Conservation (phyloP, 2,329 filamentous ascomycete species). For the Arthrobotrys conoides region DNA sequence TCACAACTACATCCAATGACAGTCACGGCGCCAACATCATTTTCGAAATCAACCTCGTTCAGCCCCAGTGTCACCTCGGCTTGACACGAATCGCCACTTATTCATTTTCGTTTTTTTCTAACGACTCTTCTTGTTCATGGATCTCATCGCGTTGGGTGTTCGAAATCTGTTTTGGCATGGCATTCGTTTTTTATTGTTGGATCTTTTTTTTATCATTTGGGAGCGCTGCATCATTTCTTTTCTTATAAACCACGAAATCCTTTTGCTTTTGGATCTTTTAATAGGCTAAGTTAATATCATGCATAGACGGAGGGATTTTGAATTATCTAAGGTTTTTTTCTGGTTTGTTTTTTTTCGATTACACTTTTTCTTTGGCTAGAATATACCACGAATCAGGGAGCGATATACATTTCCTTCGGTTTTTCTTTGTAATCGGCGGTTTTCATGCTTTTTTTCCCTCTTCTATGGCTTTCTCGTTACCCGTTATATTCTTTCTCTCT, state of each 20-base stretch:
- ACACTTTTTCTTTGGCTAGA: constrained; percentile 56
- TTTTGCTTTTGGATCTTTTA: constrained; percentile 36
- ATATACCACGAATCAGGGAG: constrained; percentile 58
- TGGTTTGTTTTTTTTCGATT: constrained; percentile 18
- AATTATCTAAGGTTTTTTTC: constrained; percentile 34
- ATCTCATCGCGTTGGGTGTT: constrained; percentile 60
- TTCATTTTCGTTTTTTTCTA: constrained; percentile 37
- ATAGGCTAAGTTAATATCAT: constrained; percentile 49
- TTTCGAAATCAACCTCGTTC: constrained; percentile 7
- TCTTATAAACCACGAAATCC: constrained; percentile 34
- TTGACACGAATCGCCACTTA: constrained; percentile 22
- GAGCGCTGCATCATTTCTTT: constrained; percentile 55
- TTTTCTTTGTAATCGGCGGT: constrained; percentile 36
- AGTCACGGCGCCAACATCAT: constrained; percentile 27
- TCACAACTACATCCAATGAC: constrained; percentile 19
- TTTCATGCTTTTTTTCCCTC: constrained; percentile 2
- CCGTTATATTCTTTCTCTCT: no score
- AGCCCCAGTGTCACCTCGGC: constrained; percentile 27
- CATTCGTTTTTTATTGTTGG: constrained; percentile 49
- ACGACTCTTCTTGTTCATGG: constrained; percentile 58
- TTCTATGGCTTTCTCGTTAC: constrained; percentile 10
- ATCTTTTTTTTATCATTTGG: constrained; percentile 56
- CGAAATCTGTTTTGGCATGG: constrained; percentile 49
- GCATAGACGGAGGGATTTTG: constrained; percentile 60
- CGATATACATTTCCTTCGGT: constrained; percentile 48